These are phyloP conservation scores for Cladosporium sp. DNA, from an alignment of 2,329 filamentous ascomycete species.

Conservation along the genomic window DNA sequence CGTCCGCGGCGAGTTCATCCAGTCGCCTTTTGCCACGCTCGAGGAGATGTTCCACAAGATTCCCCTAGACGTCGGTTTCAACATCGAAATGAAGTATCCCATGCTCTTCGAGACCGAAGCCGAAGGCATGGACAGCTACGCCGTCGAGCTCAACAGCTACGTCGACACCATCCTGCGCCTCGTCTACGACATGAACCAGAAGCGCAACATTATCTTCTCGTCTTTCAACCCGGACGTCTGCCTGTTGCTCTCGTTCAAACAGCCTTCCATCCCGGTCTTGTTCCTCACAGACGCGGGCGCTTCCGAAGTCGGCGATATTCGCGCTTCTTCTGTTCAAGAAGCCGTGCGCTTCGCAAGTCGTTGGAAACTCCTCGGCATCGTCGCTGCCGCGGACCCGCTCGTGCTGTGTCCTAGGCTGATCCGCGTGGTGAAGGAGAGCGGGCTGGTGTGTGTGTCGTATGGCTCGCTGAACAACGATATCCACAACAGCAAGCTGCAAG, in stretches of 20 bases:
- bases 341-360: slow-evolving; percentile 90
- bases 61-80: slow-evolving; percentile 84
- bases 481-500: slow-evolving; percentile 83
- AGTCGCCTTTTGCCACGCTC: slow-evolving; percentile 91
- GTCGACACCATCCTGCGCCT: slow-evolving; percentile 89
- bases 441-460: slow-evolving; percentile 92
- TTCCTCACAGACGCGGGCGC: slow-evolving; percentile 91
- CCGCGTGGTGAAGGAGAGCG: slow-evolving; percentile 89
- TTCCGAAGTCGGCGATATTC: slow-evolving; percentile 79
- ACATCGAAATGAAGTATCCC: slow-evolving; percentile 99
- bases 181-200: slow-evolving; percentile 81
- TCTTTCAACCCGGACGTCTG: slow-evolving; percentile 98
- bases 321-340: slow-evolving; percentile 89
- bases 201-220: slow-evolving; percentile 93
- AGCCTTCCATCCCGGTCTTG: slow-evolving; percentile 91
- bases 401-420: slow-evolving; percentile 88
- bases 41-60: slow-evolving; percentile 90
- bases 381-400: slow-evolving; percentile 83
- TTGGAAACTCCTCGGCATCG: slow-evolving; percentile 93
- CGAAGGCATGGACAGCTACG: slow-evolving; percentile 95
- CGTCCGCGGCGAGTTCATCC: slow-evolving; percentile 89
- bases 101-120: slow-evolving; percentile 96
- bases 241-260: slow-evolving; percentile 90
- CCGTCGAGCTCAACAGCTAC: slow-evolving; percentile 93
- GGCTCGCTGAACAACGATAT: slow-evolving; percentile 89